phyloP scores from a whole-genome alignment of 2,329 filamentous ascomycete species.

The Colletotrichum liriopes region DNA sequence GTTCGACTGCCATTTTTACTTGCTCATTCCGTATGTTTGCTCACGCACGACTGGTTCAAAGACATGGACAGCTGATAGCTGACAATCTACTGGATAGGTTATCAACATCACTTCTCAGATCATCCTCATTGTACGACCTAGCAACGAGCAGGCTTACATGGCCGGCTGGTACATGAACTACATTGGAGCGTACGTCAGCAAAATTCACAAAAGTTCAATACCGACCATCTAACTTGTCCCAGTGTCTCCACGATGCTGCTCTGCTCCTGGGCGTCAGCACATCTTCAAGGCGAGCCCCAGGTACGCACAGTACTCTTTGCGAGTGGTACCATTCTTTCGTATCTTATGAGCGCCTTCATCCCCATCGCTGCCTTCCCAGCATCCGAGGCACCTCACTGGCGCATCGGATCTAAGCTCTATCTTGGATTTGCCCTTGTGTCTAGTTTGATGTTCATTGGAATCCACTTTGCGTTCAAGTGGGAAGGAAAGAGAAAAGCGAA shows the following conservation, averaged over 20 bases:
- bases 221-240: neutral
- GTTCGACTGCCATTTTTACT: constrained; percentile 28
- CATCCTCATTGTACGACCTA: constrained; percentile 29
- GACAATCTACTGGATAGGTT: neutral
- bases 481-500: constrained; percentile 29
- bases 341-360: constrained; percentile 37
- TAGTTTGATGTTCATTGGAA: constrained; percentile 21
- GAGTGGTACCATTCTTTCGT: constrained; percentile 24
- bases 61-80: neutral
- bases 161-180: constrained; percentile 40
- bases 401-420: constrained; percentile 27
- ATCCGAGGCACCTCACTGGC: constrained; percentile 24
- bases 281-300: constrained; percentile 29
- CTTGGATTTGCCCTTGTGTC: constrained; percentile 24
- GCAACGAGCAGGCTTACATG: constrained; percentile 32
- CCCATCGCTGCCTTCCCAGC: constrained; percentile 31
- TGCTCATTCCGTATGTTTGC: constrained; percentile 20
- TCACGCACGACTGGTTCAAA: neutral
- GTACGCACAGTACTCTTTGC: constrained; percentile 37
- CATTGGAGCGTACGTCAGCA: constrained; percentile 27
- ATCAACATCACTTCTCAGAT: constrained; percentile 33
- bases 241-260: constrained; percentile 35
- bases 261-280: constrained; percentile 25
- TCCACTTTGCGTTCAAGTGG: constrained; percentile 34
- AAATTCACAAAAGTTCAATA: accelerated